Evolutionary conservation across 805 yeast genomes (phyloP).

Genomic region (Candida peoriensis): DNA sequence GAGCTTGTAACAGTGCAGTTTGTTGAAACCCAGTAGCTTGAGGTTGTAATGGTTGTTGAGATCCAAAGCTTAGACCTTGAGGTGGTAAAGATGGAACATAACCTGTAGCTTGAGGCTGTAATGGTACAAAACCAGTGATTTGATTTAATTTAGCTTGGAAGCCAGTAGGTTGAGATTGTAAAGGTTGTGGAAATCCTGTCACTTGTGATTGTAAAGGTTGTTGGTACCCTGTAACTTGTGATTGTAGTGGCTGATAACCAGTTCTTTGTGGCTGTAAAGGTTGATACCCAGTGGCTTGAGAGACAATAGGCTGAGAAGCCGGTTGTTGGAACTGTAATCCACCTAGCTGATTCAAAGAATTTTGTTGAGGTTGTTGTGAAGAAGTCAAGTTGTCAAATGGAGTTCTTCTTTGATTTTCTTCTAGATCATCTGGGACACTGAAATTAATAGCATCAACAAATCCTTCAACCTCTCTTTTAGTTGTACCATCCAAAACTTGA

Average conservation of each 20-base stretch:
- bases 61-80: conserved; percentile 38
- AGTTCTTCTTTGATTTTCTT: conserved; percentile 25
- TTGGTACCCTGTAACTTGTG: conserved; percentile 30
- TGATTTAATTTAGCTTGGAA: conserved; percentile 20
- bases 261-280: conserved; percentile 29
- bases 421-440: conserved; percentile 59
- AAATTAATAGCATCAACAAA: conserved; percentile 87
- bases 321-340: conserved; percentile 30
- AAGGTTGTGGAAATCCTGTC: conserved; percentile 21
- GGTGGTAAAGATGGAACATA: conserved; percentile 27
- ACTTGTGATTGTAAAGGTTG: conserved; percentile 17
- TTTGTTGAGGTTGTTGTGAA: conserved; percentile 28
- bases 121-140: conserved; percentile 37
- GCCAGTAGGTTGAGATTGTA: conserved; percentile 21
- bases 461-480: conserved; percentile 79
- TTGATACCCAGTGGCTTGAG: conserved; percentile 23
- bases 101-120: conserved; percentile 39
- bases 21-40: conserved; percentile 28
- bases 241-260: conserved; percentile 27
- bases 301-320: conserved; percentile 28
- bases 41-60: conserved; percentile 24
- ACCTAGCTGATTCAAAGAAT: conserved; percentile 27
- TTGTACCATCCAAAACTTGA: conserved; percentile 58
- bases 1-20: conserved; percentile 46
- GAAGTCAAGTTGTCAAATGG: conserved; percentile 36